These are phyloP conservation scores for Clonostachys sp. DNA, from an alignment of 2,329 filamentous ascomycete species.

Conservation along the genomic window DNA sequence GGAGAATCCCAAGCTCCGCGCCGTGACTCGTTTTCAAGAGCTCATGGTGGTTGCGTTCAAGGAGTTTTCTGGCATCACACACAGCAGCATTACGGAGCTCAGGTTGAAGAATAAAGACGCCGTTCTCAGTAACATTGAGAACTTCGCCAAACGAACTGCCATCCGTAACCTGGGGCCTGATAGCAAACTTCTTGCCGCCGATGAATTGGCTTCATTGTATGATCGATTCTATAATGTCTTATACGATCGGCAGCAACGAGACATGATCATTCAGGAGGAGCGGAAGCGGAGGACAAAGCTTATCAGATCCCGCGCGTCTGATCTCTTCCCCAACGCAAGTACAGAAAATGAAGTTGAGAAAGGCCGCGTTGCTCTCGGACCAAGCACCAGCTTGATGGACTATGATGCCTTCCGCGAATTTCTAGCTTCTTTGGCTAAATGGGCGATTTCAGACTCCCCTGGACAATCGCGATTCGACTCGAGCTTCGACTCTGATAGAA, in stretches of 20 bases:
- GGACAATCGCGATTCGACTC: conserved; percentile 46
- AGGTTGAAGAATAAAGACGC: conserved; percentile 90
- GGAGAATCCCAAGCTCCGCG: conserved; percentile 88
- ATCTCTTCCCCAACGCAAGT: conserved; percentile 24
- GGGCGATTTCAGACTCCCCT: conserved; percentile 87
- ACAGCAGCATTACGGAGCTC: conserved; percentile 84
- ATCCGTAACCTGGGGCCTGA: conserved; percentile 94
- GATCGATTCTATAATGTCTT: conserved; percentile 90
- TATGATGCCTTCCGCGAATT: conserved; percentile 96
- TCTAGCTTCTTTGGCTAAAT: conserved; percentile 81
- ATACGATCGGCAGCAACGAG: conserved; percentile 86
- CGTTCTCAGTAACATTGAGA: conserved; percentile 93
- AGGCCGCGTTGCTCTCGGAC: conserved; percentile 81
- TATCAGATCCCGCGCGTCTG: conserved; percentile 35
- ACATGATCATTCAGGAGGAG: conserved; percentile 73
- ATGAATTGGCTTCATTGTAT: conserved; percentile 86
- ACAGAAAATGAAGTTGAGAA: conserved; percentile 61
- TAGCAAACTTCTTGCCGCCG: conserved; percentile 81
- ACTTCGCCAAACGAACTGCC: conserved; percentile 92
- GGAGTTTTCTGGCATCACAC: conserved; percentile 93
- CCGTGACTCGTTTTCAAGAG: conserved; percentile 94
- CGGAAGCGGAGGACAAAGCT: conserved; percentile 61
- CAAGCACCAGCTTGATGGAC: conserved; percentile 91
- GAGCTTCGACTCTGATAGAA: conserved; percentile 45
- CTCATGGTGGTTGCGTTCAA: conserved; percentile 99